Base-by-base conservation (phyloP, 768 basidiomycete genomes). In the Hypholoma sublateritium region DNA sequence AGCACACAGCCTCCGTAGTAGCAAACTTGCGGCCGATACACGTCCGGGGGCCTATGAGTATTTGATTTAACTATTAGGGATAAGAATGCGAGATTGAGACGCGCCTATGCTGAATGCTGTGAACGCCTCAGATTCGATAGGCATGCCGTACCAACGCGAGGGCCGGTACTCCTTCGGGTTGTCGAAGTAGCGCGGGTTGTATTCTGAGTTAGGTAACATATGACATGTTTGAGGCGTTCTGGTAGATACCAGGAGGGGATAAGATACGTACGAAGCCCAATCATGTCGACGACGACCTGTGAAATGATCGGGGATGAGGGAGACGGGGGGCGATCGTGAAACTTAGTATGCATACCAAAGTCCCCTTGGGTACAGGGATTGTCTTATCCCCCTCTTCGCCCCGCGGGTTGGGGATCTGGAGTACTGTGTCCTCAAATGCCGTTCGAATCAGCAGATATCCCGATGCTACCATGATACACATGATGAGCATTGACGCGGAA, bases 21-120 rank as follows among this genome's bases (percentile, higher is more conserved):
- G 84, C 81, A 58, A 87, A 86, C 58, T 77, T 81, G 32, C 80
- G 71, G 6, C 84, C 84, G 14, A 84, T 67, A 59, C 85, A 86
- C 4, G 74, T 72, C 12, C 83, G 76, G 25, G 81, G 80, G 42
- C 80, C 80, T 77, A 58, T 42, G 22, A 17, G 34, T 16, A 3
- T 19, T 46, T n/a, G 17, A 48, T 19, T 21, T 34, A 25, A 12
- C 3, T 11, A 4, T 51, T 16, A 43, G 22, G 5, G 24, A 44
- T 24, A 39, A n/a, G 5, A 32, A 32, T 32, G 28, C 1, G 24
- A 39, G 22, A 8, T 21, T 12, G 12, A n/a, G 34, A 56, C 67
- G 42, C 28, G 69, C 79, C 80, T 19, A 79, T 65, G 58, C 81
- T 78, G 67, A 82, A 81, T 11, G 77, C 79, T 3, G 77, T 74